These are phyloP conservation scores for Odontarrhena argentea DNA, from an alignment of 345 rosid genomes.

Conservation along the genomic window DNA sequence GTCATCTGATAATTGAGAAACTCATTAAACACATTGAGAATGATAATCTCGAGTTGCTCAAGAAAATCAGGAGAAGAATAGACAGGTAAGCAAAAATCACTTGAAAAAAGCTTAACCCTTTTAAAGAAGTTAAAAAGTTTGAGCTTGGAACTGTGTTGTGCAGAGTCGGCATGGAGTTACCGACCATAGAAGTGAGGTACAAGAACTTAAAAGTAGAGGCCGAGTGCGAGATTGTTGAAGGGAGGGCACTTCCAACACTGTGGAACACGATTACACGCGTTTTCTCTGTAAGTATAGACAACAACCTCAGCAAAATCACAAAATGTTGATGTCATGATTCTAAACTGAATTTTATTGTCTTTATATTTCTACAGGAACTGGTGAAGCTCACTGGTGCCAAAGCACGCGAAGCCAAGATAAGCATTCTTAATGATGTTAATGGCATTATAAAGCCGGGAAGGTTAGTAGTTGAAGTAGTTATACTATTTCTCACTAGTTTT, in stretches of 20 bases:
- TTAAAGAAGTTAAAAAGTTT: conserved; percentile 2
- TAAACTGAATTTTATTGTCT: neutral
- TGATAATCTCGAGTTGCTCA: conserved; percentile 66
- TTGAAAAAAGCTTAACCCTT: neutral
- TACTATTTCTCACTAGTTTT: neutral
- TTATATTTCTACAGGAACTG: conserved; percentile 49
- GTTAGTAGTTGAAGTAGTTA: conserved; percentile 37
- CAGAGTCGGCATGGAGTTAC: conserved; percentile 71
- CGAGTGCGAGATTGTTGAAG: conserved; percentile 65
- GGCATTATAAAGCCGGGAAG: conserved; percentile 76
- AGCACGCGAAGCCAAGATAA: conserved; percentile 52
- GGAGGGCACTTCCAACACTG: conserved; percentile 81
- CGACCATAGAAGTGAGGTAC: conserved; percentile 74
- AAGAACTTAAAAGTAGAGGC: conserved; percentile 60
- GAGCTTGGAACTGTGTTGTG: conserved; percentile 23
- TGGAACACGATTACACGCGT: conserved; percentile 59
- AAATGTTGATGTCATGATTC: conserved; percentile 5
- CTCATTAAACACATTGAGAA: conserved; percentile 73
- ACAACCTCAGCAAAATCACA: conserved; percentile 22
- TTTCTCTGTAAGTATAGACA: conserved; percentile 51
- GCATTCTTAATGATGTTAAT: conserved; percentile 57
- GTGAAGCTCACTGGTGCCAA: conserved; percentile 47
- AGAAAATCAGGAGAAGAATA: conserved; percentile 56
- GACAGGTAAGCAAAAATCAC: conserved; percentile 49
- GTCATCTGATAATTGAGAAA: conserved; percentile 62